Conservation (phyloP, 495 filamentous ascomycete genomes). For the Daldinia vernicosa region DNA sequence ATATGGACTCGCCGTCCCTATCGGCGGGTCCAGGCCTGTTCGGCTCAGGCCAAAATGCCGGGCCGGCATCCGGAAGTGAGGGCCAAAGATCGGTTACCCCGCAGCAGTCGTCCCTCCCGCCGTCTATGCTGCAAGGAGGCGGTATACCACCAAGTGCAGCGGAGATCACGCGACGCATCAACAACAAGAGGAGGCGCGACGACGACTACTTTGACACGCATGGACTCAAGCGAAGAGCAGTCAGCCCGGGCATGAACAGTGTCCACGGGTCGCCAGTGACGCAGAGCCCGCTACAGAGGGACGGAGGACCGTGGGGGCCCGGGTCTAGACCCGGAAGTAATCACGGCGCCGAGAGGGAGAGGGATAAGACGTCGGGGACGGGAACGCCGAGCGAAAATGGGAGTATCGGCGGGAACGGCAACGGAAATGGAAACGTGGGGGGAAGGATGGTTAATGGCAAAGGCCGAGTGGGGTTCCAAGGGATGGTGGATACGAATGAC, state of each 20-base stretch:
- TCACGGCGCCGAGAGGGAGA: constrained; percentile 51
- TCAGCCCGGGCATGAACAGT: constrained; percentile 86
- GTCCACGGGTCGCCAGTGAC: constrained; percentile 89
- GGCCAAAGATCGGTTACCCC: constrained; percentile 49
- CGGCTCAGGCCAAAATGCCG: constrained; percentile 25
- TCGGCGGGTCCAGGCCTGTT: constrained; percentile 51
- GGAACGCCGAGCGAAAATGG: constrained; percentile 54
- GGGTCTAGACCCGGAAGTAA: constrained; percentile 70
- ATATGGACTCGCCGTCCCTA: constrained; percentile 77
- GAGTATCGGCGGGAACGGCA: constrained; percentile 40
- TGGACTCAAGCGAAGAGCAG: constrained; percentile 90
- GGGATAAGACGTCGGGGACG: constrained; percentile 54
- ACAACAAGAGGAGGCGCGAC: constrained; percentile 83
- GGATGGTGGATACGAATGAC: constrained; percentile 95
- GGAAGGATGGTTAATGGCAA: constrained; percentile 38
- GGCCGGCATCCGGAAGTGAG: constrained; percentile 30
- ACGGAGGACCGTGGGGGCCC: constrained; percentile 78
- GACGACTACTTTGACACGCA: constrained; percentile 92
- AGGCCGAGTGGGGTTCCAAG: constrained; percentile 83
- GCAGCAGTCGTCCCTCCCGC: constrained; percentile 53
- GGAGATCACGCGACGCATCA: constrained; percentile 72
- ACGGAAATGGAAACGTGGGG: constrained; percentile 15
- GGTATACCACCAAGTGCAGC: constrained; percentile 60
- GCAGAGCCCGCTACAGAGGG: constrained; percentile 78
- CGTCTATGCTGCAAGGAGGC: constrained; percentile 48